Percentiles rank a stretch among this genome's conserved stretches.
These are phyloP conservation scores for Trichothecium roseum DNA, from an alignment of 2,329 filamentous ascomycete species.

Conservation along the genomic window DNA sequence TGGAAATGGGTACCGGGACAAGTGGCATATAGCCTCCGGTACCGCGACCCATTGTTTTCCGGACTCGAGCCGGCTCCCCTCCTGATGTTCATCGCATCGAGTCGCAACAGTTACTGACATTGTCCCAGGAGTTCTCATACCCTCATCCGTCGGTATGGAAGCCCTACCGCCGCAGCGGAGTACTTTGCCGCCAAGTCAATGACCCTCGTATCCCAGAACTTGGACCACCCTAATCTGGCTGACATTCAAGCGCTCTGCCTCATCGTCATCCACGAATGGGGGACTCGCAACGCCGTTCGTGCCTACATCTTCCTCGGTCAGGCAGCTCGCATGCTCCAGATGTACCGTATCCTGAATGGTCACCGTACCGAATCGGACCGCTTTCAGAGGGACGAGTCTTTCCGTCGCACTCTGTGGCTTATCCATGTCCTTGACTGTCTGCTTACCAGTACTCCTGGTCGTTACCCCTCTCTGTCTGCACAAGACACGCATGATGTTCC, in stretches of 20 bases:
- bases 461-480: constrained; percentile 43
- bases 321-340: constrained; percentile 53
- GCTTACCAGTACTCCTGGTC: constrained; percentile 50
- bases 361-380: constrained; percentile 39
- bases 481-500: constrained; percentile 45
- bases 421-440: constrained; percentile 55
- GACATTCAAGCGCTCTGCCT: constrained; percentile 53
- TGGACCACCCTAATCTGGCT: constrained; percentile 48
- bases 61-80: constrained; percentile 4
- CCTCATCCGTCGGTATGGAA: constrained; percentile 48
- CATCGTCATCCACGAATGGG: constrained; percentile 54
- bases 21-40: constrained; percentile 1
- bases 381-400: constrained; percentile 51
- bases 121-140: constrained; percentile 38
- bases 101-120: constrained; percentile 7
- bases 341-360: constrained; percentile 49
- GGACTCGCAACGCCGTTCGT: constrained; percentile 48
- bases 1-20: constrained; percentile 6
- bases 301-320: constrained; percentile 54
- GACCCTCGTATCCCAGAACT: constrained; percentile 43
- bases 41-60: constrained; percentile 5
- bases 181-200: constrained; percentile 49
- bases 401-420: constrained; percentile 51
- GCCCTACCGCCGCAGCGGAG: constrained; percentile 44
- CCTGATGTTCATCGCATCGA: constrained; percentile 2